Conservation (phyloP, 2,329 filamentous ascomycete species). For the Aspergillus sp. region DNA sequence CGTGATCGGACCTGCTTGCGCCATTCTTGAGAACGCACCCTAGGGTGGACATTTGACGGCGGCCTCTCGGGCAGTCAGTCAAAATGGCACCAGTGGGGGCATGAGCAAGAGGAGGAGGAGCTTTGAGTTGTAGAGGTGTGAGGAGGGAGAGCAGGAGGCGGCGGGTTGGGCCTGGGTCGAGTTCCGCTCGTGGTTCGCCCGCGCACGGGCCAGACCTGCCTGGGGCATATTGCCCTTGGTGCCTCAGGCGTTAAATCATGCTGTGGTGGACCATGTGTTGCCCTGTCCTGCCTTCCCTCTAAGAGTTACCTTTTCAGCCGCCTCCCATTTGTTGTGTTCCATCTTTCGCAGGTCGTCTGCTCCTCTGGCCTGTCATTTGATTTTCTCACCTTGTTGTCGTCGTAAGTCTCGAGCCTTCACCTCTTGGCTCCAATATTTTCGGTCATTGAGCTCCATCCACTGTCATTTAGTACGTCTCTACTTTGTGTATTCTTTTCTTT, state of each 20-base stretch:
- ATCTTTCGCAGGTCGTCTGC: neutral
- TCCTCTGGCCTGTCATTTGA: neutral
- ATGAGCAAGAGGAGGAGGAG: slow-evolving; percentile 23
- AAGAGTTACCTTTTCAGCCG: neutral
- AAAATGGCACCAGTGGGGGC: slow-evolving; percentile 23
- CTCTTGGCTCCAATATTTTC: neutral
- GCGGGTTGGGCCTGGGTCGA: slow-evolving; percentile 13
- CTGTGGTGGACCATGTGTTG: too few relatives aligned
- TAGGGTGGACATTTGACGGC: slow-evolving; percentile 45
- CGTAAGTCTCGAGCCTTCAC: neutral
- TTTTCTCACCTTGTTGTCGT: neutral
- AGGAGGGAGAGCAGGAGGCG: slow-evolving; percentile 10
- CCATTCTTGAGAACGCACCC: slow-evolving; percentile 48
- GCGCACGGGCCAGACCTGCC: slow-evolving; percentile 30
- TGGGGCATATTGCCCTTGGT: neutral
- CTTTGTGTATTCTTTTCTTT: neutral
- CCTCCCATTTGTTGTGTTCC: neutral
- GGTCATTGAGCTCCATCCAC: neutral
- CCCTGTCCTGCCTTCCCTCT: neutral
- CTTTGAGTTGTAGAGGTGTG: slow-evolving; percentile 26
- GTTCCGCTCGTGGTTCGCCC: slow-evolving; percentile 24
- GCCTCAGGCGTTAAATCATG: neutral
- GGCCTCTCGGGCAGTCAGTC: slow-evolving; percentile 36
- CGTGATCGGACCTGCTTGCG: slow-evolving; percentile 50
- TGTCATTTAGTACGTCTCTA: neutral